Conservation (phyloP, 305 asterid species). For the Euphrasia arctica region DNA sequence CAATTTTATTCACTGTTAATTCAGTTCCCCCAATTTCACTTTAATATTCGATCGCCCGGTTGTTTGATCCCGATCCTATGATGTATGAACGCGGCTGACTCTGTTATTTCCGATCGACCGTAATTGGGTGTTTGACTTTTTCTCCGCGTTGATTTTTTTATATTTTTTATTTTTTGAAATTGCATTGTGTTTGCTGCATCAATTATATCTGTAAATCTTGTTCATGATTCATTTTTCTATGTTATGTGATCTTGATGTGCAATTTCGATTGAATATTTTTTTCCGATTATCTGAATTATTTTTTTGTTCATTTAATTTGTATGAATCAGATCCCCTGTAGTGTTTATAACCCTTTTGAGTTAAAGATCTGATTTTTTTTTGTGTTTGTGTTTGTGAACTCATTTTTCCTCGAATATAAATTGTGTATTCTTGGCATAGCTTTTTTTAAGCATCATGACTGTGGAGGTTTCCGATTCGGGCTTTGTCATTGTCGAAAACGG, state of each 20-base stretch:
- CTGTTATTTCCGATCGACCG: neutral
- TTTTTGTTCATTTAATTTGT: too few relatives aligned
- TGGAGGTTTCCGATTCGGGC: slow-evolving; percentile 54
- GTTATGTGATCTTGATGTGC: neutral
- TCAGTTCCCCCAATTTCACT: too few relatives aligned
- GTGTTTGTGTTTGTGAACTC: too few relatives aligned
- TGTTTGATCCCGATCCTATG: neutral
- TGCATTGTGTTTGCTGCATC: neutral
- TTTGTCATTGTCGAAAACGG: slow-evolving; percentile 40
- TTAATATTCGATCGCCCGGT: neutral
- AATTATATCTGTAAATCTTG: neutral
- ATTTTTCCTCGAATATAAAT: too few relatives aligned
- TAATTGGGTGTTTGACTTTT: slow-evolving; percentile 1
- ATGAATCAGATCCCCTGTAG: too few relatives aligned
- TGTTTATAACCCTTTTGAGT: too few relatives aligned
- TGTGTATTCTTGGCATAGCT: neutral
- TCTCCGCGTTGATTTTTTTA: neutral
- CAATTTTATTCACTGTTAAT: neutral
- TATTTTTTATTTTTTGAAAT: neutral
- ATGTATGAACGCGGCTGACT: neutral
- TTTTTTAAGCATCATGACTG: slow-evolving; percentile 37
- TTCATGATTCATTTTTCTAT: neutral
- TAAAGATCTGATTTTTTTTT: too few relatives aligned
- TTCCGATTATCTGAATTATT: too few relatives aligned
- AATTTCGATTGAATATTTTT: too few relatives aligned